These are phyloP conservation scores for Solanum hybrid DNA, from an alignment of 305 asterid species.

Conservation along the genomic window DNA sequence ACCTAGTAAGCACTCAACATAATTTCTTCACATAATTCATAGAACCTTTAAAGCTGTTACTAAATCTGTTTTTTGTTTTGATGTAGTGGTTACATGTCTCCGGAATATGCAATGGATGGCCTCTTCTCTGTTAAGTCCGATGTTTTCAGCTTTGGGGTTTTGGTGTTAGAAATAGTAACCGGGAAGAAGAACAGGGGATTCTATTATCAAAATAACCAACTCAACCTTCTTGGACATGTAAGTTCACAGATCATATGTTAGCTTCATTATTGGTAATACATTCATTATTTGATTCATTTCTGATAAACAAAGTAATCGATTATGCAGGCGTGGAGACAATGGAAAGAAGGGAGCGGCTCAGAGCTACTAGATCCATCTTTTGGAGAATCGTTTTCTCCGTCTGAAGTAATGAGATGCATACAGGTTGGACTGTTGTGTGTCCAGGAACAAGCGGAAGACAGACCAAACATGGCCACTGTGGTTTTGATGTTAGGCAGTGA, in stretches of 20 bases:
- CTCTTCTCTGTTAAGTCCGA: slow-evolving; percentile 80
- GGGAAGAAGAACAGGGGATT: slow-evolving; percentile 85
- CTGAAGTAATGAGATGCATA: slow-evolving; percentile 67
- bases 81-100: slow-evolving; percentile 71
- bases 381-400: slow-evolving; percentile 29
- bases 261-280: background rate
- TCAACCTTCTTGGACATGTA: slow-evolving; percentile 85
- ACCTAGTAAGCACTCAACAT: slow-evolving; percentile 50
- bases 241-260: slow-evolving; percentile 18
- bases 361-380: slow-evolving; percentile 50
- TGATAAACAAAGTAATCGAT: background rate
- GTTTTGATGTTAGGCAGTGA: slow-evolving; percentile 70
- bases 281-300: background rate
- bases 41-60: background rate
- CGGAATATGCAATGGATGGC: slow-evolving; percentile 87
- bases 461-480: slow-evolving; percentile 75
- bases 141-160: slow-evolving; percentile 85
- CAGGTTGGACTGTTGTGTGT: slow-evolving; percentile 81
- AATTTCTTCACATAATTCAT: no score
- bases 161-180: slow-evolving; percentile 70
- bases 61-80: background rate
- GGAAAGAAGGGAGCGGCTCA: slow-evolving; percentile 59
- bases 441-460: slow-evolving; percentile 77
- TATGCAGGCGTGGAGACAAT: slow-evolving; percentile 73
- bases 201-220: slow-evolving; percentile 62